Base-by-base conservation (phyloP, 768 basidiomycete species). In the Pluteus cervinus region DNA sequence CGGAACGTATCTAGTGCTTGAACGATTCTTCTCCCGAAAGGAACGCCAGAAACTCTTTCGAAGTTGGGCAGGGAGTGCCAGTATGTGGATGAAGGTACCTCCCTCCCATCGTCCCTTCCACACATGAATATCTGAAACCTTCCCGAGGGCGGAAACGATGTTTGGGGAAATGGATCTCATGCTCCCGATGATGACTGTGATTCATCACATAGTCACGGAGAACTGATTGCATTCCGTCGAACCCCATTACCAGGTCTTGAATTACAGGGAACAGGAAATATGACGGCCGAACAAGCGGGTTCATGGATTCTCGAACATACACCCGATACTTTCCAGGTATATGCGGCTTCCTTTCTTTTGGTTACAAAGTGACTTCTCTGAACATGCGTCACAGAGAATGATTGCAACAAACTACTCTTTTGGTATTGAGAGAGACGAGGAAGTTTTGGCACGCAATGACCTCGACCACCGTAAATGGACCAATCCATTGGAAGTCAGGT, bases 61-160 rank as follows among this genome's bases (percentile, higher is more conserved):
- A 20, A 86, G 83, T 52, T 99, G 94, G 94, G 89, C 89, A 5
- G 93, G 93, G 22, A 85, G 88, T 46, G 90, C 86, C 16, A 86
- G 87, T 47, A 75, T 92, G 78, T 93, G 91, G 91, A 75, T 93
- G 43, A 94, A 93, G 75, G 87, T 78, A 53, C 20, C 36, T 28
- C 12, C n/a, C 29, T 12, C 34, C 15, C 9, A 12, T 29, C 16
- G n/a, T 35, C 32, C n/a, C 32, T 21, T 34, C n/a, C 14, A 10
- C 16, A 5, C 7, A 32, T 21, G 12, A 22, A 24, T 29, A 12
- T 16, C 9, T 9, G 42, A 24, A n/a, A 24, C 17, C 28, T 33
- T 5, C 15, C 18, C 33, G 5, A 90, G 83, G 89, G 89, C 37
- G 90, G 92, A 2, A 72, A 86, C 42, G 68, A 69, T 2, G 69